Evolutionary conservation across 2,329 filamentous ascomycete species (phyloP), one percentile per base, ranked within the genome.

Genomic region (Colletotrichum incanum): DNA sequence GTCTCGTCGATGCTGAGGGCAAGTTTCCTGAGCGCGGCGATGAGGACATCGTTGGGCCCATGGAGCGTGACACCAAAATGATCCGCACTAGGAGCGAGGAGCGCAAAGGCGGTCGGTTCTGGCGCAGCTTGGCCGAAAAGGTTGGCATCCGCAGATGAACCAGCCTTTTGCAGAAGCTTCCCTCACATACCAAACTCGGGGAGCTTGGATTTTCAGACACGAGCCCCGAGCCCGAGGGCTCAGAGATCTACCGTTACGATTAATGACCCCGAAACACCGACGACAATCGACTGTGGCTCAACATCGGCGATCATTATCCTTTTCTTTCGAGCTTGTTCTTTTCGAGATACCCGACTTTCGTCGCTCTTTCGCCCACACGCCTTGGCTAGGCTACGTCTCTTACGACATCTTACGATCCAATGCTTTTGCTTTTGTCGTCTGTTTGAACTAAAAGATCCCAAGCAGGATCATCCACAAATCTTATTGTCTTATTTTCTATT

Each of bases 21-120:
- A 98, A 98, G 81, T 98, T 98, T 78, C 95, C 95, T 31, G 91
- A 92, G 76, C 89, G 96, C 41, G 95, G 95, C 64, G 95, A 98
- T 77, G 93, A 95, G 77, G 95, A 97, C 81, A 97, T 98, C 79
- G 94, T 98, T 55, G 95, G 95, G 1, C 95, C 95, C 8, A 98
- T 98, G 95, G 90, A 91, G 76, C 88, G 89, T 16, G 87, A 89
- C 75, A 84, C 85, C 49, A 82, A 85, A 74, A 90, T 90, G 88
- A 80, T 82, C 39, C 83, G 86, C 58, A 81, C 83, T 18, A 80
- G 79, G 58, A 84, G 82, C 68, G 85, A 87, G 55, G 84, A 85
- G 74, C 83, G 83, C 74, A 85, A 83, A 74, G 77, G 82, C 23
- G 79, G 81, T 49, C 83, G 84, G 63, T 88, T 88, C 77, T 85